Evolutionary conservation across 306 rosid genomes (phyloP).

Genomic region (Cucurbita argyrosperma): DNA sequence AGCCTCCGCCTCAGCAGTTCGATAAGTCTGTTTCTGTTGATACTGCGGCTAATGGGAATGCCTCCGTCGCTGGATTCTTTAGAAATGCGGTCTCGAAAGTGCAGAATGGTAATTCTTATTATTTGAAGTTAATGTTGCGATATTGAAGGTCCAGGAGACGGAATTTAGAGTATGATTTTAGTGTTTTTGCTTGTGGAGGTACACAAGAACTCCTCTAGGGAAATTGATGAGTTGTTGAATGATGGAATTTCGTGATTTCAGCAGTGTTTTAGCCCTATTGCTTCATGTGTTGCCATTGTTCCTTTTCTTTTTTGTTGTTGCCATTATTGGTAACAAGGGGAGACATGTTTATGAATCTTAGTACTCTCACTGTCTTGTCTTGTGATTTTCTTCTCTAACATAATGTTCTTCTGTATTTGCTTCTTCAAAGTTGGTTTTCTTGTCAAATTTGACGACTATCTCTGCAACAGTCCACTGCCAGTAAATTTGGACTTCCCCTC

Average conservation of each 20-base stretch:
- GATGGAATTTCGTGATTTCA: not conserved
- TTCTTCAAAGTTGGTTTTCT: not conserved
- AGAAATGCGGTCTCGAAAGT: conserved; percentile 65
- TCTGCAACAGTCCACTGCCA: too few relatives aligned
- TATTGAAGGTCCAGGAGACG: not conserved
- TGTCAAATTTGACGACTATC: not conserved
- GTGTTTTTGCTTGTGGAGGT: not conserved
- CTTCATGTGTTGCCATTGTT: not conserved
- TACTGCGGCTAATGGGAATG: conserved; percentile 23
- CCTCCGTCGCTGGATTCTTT: conserved; percentile 47
- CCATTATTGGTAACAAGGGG: not conserved
- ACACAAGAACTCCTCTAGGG: not conserved
- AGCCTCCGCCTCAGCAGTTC: conserved; percentile 85
- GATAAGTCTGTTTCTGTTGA: conserved; percentile 22
- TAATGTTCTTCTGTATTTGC: not conserved
- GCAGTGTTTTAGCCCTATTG: not conserved
- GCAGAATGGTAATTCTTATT: conserved; percentile 43
- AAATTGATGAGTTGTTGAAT: not conserved
- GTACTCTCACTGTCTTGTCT: not conserved
- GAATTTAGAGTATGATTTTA: not conserved
- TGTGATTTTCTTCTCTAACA: not conserved
- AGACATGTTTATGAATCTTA: not conserved
- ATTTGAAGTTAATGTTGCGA: not conserved
- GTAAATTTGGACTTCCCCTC: too few relatives aligned
- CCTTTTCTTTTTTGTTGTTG: not conserved